These are phyloP conservation scores for Samsoniella hepiali DNA, from an alignment of 2,329 filamentous ascomycete species.

Conservation along the genomic window DNA sequence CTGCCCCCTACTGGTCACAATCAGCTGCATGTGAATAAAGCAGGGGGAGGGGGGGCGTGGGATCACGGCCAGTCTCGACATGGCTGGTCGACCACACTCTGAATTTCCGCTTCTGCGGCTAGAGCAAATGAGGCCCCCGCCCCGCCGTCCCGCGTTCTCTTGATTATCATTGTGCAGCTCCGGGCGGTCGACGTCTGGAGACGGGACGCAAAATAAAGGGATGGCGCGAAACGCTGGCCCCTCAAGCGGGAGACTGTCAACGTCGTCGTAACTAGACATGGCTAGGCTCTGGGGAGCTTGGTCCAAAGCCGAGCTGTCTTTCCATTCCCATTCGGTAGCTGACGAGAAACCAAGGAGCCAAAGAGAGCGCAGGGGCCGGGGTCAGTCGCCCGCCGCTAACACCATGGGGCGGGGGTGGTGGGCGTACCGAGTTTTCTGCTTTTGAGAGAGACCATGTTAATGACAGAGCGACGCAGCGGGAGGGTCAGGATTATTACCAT, in stretches of 20 bases:
- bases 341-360: neutral
- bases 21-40: neutral
- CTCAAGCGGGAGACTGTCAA: neutral
- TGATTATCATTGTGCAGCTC: neutral
- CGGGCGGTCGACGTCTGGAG: neutral
- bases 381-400: conserved; percentile 2
- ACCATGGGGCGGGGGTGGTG: neutral
- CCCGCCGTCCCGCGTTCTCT: too few species aligned
- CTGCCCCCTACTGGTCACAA: neutral
- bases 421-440: neutral
- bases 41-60: neutral
- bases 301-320: neutral
- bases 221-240: conserved; percentile 5
- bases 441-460: neutral
- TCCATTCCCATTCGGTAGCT: conserved; percentile 4
- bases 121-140: neutral
- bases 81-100: too few species aligned
- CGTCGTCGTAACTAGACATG: neutral
- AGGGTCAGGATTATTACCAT: neutral
- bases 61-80: neutral
- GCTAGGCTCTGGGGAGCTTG: neutral
- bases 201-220: neutral
- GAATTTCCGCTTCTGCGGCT: conserved; percentile 5
- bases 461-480: neutral
- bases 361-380: neutral